phyloP scores from a whole-genome alignment of 2,329 filamentous ascomycete genomes.

The Elsinoe australis region DNA sequence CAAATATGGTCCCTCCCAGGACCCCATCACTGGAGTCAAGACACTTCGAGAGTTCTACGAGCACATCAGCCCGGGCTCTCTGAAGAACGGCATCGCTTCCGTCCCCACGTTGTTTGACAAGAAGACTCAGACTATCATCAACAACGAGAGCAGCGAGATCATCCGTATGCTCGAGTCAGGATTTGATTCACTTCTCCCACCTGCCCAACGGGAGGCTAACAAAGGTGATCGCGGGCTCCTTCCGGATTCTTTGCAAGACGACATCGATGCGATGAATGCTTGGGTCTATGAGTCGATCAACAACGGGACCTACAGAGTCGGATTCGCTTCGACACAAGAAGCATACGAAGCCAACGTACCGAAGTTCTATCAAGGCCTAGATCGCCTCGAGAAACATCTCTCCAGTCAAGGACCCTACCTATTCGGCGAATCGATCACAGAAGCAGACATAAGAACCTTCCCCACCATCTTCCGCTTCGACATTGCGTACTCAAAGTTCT shows the following conservation, averaged over 20 bases:
- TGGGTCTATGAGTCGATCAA: slow-evolving; percentile 67
- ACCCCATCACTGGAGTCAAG: slow-evolving; percentile 59
- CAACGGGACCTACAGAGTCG: slow-evolving; percentile 51
- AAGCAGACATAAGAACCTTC: slow-evolving; percentile 68
- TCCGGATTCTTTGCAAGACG: slow-evolving; percentile 51
- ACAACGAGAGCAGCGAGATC: slow-evolving; percentile 88
- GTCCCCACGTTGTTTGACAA: slow-evolving; percentile 81
- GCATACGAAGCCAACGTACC: slow-evolving; percentile 71
- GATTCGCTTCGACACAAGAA: slow-evolving; percentile 75
- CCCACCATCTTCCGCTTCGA: slow-evolving; percentile 66
- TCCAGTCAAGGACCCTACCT: slow-evolving; percentile 48
- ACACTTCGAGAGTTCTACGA: slow-evolving; percentile 68
- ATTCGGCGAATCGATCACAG: slow-evolving; percentile 69
- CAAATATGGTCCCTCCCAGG: slow-evolving; percentile 46
- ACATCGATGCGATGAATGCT: slow-evolving; percentile 69
- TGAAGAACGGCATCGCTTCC: slow-evolving; percentile 62
- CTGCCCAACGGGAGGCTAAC: slow-evolving; percentile 48
- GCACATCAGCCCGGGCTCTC: slow-evolving; percentile 53
- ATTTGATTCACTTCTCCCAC: slow-evolving; percentile 55
- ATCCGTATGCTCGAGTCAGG: slow-evolving; percentile 78
- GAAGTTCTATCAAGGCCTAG: slow-evolving; percentile 67
- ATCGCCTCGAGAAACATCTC: slow-evolving; percentile 67
- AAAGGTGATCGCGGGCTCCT: slow-evolving; percentile 55
- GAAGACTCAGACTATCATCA: slow-evolving; percentile 67
- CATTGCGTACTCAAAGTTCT: slow-evolving; percentile 76